A percentile compares a stretch with the other conserved stretches of the same genome.
Conservation (phyloP, 768 basidiomycete species). For the Cystofilobasidium bisporidii region DNA sequence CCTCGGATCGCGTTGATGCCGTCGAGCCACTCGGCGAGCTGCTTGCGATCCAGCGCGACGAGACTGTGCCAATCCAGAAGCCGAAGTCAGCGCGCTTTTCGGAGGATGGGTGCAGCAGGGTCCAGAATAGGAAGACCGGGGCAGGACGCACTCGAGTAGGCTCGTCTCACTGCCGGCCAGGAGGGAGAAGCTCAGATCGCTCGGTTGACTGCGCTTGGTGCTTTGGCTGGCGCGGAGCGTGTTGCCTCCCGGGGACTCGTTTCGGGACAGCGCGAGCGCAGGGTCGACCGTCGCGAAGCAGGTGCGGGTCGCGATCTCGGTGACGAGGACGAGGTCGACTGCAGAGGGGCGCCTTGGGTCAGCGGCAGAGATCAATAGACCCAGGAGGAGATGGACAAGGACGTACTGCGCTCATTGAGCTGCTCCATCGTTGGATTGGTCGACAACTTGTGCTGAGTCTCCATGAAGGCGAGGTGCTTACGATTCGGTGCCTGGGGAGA, state of each 20-base stretch:
- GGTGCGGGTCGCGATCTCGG: conserved; percentile 60
- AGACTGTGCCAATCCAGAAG: no score
- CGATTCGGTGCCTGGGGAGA: conserved; percentile 26
- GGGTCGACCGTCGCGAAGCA: not conserved
- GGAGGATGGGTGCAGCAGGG: no score
- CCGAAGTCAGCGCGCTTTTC: no score
- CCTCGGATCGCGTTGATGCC: conserved; percentile 76
- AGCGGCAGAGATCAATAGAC: not conserved
- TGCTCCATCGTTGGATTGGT: conserved; percentile 75
- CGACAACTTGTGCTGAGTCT: conserved; percentile 47
- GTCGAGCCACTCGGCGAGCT: conserved; percentile 92
- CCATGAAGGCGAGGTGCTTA: conserved; percentile 30
- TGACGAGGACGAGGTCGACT: conserved; percentile 67
- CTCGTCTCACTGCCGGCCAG: conserved; percentile 8
- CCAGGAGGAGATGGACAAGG: not conserved
- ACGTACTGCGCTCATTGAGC: conserved; percentile 59
- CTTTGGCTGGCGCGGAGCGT: not conserved
- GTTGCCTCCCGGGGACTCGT: not conserved
- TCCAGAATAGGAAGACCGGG: not conserved
- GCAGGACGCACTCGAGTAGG: conserved; percentile 21
- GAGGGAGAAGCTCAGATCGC: conserved; percentile 24
- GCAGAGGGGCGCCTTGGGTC: not conserved
- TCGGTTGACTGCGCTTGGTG: not conserved
- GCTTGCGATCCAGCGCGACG: conserved; percentile 62
- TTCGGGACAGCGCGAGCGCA: not conserved